Base-by-base conservation (phyloP, 2,329 filamentous ascomycete species). In the Macrophomina pseudophaseolina region DNA sequence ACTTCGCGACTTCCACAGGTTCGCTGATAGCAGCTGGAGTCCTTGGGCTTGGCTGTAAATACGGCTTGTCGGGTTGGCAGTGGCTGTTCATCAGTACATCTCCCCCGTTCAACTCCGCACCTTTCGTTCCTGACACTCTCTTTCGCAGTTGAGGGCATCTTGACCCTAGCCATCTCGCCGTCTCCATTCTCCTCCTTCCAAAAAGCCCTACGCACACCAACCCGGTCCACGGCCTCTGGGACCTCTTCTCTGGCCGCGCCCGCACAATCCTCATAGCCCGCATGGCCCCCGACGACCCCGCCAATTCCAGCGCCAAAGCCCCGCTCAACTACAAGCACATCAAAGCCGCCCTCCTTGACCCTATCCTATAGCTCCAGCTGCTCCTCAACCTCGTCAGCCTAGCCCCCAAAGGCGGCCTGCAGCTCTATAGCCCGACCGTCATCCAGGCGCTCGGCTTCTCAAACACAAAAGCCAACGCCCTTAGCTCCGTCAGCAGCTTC, bases 11-110 rank as follows among this genome's bases (percentile, higher is more conserved):
- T 2, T 65, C 67, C 1, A 64, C 66, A 18, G 67, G 65, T 16
- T 58, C 54, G 0, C 32, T 68, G 42, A 66, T 68, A 38, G 67
- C 67, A 12, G 65, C 65, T 16, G 67, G 67, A 11, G 64, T 68
- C 30, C 16, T 62, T 9, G n/a, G 23, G 3, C 51, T 1, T 80
- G 77, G 76, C 70, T 72, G 65, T 7, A 12, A 11, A 7, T 5
- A 32, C n/a, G 60, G 60, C 1, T 5, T 52, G 30, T 30, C 44
- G 1, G 44, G 46, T 5, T 64, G 60, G 60, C 30, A 38, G 16
- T 64, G 60, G 60, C 35, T 64, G 0, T 64, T 64, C 46, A 63
- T 63, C 42, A 51, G 53, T 56, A 40, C 11, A n/a, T 14, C 7
- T 5, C 1, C 11, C 11, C 18, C 35, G 35, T 12, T 9, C 5